Percentiles rank a stretch among this genome's conserved stretches.
These are phyloP conservation scores for Thelonectria rubi DNA, from an alignment of 2,329 filamentous ascomycete genomes.

Conservation along the genomic window DNA sequence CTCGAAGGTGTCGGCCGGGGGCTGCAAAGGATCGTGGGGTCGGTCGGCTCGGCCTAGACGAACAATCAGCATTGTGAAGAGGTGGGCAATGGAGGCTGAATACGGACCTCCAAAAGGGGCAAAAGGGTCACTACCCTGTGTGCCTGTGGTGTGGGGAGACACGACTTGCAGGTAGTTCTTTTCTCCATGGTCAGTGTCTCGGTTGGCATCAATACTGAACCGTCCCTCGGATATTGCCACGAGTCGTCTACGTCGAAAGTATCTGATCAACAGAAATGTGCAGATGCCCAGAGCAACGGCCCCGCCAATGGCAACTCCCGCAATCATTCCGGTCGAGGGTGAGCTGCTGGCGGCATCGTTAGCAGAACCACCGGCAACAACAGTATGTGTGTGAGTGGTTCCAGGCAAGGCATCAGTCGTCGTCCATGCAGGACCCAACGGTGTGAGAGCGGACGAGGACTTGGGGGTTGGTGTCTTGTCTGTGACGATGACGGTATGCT, in stretches of 20 bases:
- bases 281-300: constrained; percentile 41
- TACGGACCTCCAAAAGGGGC: constrained; percentile 56
- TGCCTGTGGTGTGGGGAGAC: constrained; percentile 41
- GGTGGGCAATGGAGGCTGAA: constrained; percentile 7
- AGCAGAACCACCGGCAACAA: constrained; percentile 1
- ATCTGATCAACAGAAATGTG: constrained; percentile 33
- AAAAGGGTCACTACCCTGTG: constrained; percentile 49
- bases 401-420: constrained; percentile 19
- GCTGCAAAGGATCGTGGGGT: constrained; percentile 39
- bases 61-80: constrained; percentile 26
- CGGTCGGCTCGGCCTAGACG: constrained; percentile 47
- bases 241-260: constrained; percentile 33
- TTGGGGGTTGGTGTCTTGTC: constrained; percentile 37
- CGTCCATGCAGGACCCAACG: constrained; percentile 16
- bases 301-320: constrained; percentile 47
- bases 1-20: constrained; percentile 46
- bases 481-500: constrained; percentile 46
- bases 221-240: constrained; percentile 1
- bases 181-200: constrained; percentile 34
- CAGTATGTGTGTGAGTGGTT: constrained; percentile 24
- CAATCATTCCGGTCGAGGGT: constrained; percentile 45
- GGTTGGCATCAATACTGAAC: constrained; percentile 8
- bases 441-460: constrained; percentile 13
- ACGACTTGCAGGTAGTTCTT: constrained; percentile 41
- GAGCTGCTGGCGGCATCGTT: constrained; percentile 13